A percentile compares a stretch with the other conserved stretches of the same genome.
Conservation (phyloP, 2,329 filamentous ascomycete genomes). For the Aspergillus vadensis region DNA sequence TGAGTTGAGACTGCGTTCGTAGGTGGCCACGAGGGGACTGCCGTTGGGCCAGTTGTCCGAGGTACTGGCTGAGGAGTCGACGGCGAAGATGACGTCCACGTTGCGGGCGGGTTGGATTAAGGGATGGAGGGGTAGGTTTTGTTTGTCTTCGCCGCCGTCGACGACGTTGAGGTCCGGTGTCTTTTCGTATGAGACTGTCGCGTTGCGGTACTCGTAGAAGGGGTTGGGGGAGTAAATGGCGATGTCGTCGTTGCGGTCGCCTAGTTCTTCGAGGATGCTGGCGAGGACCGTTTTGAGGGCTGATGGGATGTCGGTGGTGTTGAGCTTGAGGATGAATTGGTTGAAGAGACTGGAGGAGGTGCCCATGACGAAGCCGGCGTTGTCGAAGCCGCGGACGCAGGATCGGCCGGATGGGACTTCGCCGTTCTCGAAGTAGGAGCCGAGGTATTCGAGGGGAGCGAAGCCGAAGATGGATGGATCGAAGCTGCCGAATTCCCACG, state of each 20-base stretch:
- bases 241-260: slow-evolving; percentile 67
- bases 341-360: slow-evolving; percentile 87
- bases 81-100: slow-evolving; percentile 78
- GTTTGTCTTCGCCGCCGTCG: slow-evolving; percentile 74
- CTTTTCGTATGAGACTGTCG: slow-evolving; percentile 59
- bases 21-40: slow-evolving; percentile 72
- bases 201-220: slow-evolving; percentile 66
- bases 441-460: slow-evolving; percentile 69
- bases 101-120: slow-evolving; percentile 71
- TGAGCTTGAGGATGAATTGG: slow-evolving; percentile 67
- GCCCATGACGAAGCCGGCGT: slow-evolving; percentile 79
- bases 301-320: slow-evolving; percentile 53
- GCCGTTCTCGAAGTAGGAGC: slow-evolving; percentile 70
- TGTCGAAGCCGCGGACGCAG: slow-evolving; percentile 81
- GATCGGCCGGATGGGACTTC: slow-evolving; percentile 55
- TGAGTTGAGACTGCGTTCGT: slow-evolving; percentile 62
- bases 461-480: slow-evolving; percentile 74
- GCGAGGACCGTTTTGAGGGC: slow-evolving; percentile 56
- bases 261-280: slow-evolving; percentile 58
- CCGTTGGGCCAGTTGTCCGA: slow-evolving; percentile 73
- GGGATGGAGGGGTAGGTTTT: slow-evolving; percentile 78
- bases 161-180: slow-evolving; percentile 67
- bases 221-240: slow-evolving; percentile 75
- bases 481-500: slow-evolving; percentile 76
- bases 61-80: slow-evolving; percentile 77